Percentiles rank a stretch among this genome's conserved stretches.
These are phyloP conservation scores for Arxiozyma slooffiae DNA, from an alignment of 1,139 yeast species.

Conservation along the genomic window DNA sequence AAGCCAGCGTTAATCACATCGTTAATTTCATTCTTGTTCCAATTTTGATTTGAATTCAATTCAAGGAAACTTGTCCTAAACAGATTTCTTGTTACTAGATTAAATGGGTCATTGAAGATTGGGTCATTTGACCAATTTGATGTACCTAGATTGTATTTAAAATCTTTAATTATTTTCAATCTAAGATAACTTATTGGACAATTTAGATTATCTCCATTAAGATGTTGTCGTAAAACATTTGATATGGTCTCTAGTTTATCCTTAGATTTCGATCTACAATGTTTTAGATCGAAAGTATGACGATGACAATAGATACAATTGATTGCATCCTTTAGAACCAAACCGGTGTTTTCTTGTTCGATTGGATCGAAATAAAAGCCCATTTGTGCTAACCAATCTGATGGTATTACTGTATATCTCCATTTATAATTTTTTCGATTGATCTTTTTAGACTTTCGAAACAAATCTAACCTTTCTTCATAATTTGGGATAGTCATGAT, in stretches of 20 bases:
- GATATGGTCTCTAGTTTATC: conserved; percentile 17
- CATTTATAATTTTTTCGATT: conserved; percentile 28
- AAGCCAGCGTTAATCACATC: conserved; percentile 22
- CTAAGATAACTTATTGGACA: conserved; percentile 10
- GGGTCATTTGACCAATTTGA: conserved; percentile 17
- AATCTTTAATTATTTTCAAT: conserved; percentile 8
- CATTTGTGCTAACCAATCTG: conserved; percentile 43
- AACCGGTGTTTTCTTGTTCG: background rate
- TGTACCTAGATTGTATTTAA: conserved; percentile 8
- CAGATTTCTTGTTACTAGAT: conserved; percentile 7
- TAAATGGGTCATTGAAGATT: conserved; percentile 15
- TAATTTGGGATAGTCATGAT: background rate
- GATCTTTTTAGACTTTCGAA: too few relatives aligned
- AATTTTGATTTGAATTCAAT: conserved; percentile 2
- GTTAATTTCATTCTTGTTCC: conserved; percentile 7
- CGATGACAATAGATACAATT: conserved; percentile 55
- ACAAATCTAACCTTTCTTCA: too few relatives aligned
- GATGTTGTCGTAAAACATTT: conserved; percentile 21
- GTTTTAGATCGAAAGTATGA: conserved; percentile 22
- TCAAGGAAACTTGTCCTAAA: conserved; percentile 14
- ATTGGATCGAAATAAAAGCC: conserved; percentile 66
- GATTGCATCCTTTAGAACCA: conserved; percentile 34
- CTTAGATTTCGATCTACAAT: conserved; percentile 20
- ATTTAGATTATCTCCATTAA: conserved; percentile 8
- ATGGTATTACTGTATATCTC: conserved; percentile 35